Evolutionary conservation across 1,284 basidiomycete genomes (phyloP).

Genomic region (Thecaphora frezii): DNA sequence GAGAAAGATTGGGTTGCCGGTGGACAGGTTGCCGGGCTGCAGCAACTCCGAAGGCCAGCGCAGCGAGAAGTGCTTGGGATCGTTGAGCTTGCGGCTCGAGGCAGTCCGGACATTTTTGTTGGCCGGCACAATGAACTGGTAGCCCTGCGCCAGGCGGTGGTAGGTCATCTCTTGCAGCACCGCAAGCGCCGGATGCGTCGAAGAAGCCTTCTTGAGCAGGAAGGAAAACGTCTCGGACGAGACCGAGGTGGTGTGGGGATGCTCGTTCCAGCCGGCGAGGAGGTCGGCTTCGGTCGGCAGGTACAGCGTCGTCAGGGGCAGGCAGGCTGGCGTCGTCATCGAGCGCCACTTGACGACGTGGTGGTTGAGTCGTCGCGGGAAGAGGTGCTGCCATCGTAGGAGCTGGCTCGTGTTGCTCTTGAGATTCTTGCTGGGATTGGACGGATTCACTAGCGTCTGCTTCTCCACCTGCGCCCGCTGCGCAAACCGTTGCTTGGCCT

Average conservation of each 20-base stretch:
- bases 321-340: constrained; percentile 67
- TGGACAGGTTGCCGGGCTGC: constrained; percentile 52
- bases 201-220: constrained; percentile 61
- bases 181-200: constrained; percentile 68
- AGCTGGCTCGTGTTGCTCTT: constrained; percentile 31
- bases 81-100: constrained; percentile 27
- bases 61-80: constrained; percentile 37
- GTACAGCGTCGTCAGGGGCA: constrained; percentile 85
- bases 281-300: constrained; percentile 54
- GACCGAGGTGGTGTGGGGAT: constrained; percentile 53
- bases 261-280: constrained; percentile 52
- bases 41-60: constrained; percentile 55
- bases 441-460: constrained; percentile 55
- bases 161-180: constrained; percentile 93
- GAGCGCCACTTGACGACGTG: constrained; percentile 91
- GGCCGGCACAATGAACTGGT: constrained; percentile 74
- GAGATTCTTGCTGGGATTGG: constrained; percentile 49
- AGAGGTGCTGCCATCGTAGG: constrained; percentile 74
- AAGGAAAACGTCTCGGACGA: constrained; percentile 52
- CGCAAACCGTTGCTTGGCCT: constrained; percentile 39
- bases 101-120: constrained; percentile 23
- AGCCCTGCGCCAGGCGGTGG: constrained; percentile 89
- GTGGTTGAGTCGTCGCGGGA: constrained; percentile 74
- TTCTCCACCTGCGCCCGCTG: constrained; percentile 51
- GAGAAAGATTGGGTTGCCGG: constrained; percentile 73